Conservation (phyloP, 495 filamentous ascomycete species). For the Antarctomyces pellizariae region DNA sequence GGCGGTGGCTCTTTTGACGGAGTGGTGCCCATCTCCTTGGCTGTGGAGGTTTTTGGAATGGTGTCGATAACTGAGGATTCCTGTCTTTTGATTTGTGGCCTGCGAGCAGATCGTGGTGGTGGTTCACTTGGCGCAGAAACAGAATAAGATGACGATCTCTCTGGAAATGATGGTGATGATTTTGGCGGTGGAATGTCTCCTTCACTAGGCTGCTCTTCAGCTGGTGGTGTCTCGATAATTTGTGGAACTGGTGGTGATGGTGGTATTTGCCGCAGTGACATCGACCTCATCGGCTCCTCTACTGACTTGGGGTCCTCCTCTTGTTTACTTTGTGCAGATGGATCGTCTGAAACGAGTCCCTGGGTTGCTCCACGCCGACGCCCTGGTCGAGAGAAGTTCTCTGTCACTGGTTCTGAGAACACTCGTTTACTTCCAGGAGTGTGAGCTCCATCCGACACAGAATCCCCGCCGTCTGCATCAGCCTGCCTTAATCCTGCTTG, state of each 20-base stretch:
- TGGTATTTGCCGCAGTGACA: too few species aligned
- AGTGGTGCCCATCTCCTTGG: slow-evolving; percentile 12
- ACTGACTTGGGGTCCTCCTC: neutral
- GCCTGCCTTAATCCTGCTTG: slow-evolving; percentile 28
- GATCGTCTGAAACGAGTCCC: slow-evolving; percentile 16
- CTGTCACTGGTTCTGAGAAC: slow-evolving; percentile 52
- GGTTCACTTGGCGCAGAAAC: slow-evolving; percentile 16
- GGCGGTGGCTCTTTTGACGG: slow-evolving; percentile 7
- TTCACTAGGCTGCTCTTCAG: slow-evolving; percentile 18
- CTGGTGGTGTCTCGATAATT: slow-evolving; percentile 44
- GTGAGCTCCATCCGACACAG: slow-evolving; percentile 21
- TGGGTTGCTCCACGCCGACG: slow-evolving; percentile 21
- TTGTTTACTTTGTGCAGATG: slow-evolving; percentile 1
- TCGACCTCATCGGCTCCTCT: neutral
- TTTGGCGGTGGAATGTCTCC: slow-evolving; percentile 2
- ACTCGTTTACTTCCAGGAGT: slow-evolving; percentile 38
- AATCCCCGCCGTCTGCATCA: slow-evolving; percentile 28
- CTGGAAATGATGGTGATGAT: slow-evolving; percentile 16
- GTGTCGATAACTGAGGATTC: slow-evolving; percentile 4
- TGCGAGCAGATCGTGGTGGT: slow-evolving; percentile 23
- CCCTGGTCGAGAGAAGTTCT: slow-evolving; percentile 28
- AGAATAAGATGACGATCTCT: slow-evolving; percentile 33
- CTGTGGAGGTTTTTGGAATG: slow-evolving; percentile 2
- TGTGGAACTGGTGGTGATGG: slow-evolving; percentile 35
- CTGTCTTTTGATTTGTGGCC: slow-evolving; percentile 18